Evolutionary conservation across 2,329 filamentous ascomycete species (phyloP), one percentile per base, ranked within the genome.

Genomic region (Penicillium verrucosum): DNA sequence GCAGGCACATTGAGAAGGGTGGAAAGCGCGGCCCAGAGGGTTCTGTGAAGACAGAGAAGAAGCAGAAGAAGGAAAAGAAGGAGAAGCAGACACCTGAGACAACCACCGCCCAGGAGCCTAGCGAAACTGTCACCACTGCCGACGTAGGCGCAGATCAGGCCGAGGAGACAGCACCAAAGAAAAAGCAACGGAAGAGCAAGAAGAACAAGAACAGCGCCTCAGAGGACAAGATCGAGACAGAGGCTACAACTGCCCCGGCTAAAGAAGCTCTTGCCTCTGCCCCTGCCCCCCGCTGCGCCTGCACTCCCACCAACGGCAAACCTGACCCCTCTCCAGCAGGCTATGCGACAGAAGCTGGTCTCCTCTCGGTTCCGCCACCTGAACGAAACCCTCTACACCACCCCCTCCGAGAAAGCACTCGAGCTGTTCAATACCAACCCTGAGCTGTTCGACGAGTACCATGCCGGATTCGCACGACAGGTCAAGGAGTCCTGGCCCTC

Each of bases 361-460:
- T 95, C 92, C 10, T 92, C 94, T 1, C 92, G 94, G 57, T 99
- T 99, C 83, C 91, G 94, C 62, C 92, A 97, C 75, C 86, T 99
- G 60, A 99, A 99, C 75, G 89, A 99, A 78, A 93, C 91, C 0
- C 86, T 99, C 14, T 99, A 99, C 78, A 97, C 93, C 5, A 90
- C 88, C 8, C 90, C 92, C 1, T 99, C 94, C 0, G 80, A 81
- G 36, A 86, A 94, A 63, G 89, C 94, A n/a, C 85, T 94, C 65
- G 78, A 82, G 49, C 85, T 97, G 25, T 97, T 99, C 79, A 80
- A 85, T 50, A 81, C 89, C 34, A 90, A 90, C 48, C 94, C 94
- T 0, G 90, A 96, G 70, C 92, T 97, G 82, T 99, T 97, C 77
- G 82, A 85, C 65, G 92, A 97, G 76, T 99, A 99, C 76, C 94